Evolutionary conservation across 228 moss, liverwort and hornwort genomes (phyloP), one percentile per base, ranked within the genome.

Genomic region (Sphagnum magellanicum): DNA sequence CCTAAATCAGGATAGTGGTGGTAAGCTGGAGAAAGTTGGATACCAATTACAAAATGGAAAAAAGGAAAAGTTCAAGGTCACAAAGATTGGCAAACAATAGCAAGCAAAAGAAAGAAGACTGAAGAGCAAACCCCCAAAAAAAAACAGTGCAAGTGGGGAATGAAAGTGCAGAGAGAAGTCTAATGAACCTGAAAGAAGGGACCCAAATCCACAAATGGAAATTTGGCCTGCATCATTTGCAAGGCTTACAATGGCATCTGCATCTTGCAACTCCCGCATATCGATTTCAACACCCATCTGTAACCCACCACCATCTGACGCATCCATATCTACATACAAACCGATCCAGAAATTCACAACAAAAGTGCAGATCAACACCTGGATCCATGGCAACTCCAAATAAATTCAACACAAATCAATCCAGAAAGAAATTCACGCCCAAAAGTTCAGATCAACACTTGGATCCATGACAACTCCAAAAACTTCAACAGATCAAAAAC

Each of bases 121-220:
- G 8, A 17, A 53, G 17, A 53, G 48, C 59, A 49, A 7, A 51
- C 52, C 0, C 0, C 11, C 13, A 12, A 57, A 49, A 4, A 9
- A 48, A 5, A 53, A 32, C 32, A 32, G 32, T 32, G 32, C 32
- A 32, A 32, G 32, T 32, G 32, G 32, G 32, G 32, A 32, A 32
- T 32, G 32, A 32, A 32, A 32, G 32, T 32, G 32, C 3, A 32
- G 32, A 32, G 32, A 32, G 32, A 32, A 32, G 32, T 32, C 32
- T 32, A 32, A 32, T 32, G 32, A 32, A 32, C 97, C 93, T 81
- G 97, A 91, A 72, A 97, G 97, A 1, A 97, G 81, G 46, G 97
- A 97, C 46, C 97, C 97, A 68, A 93, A 97, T 51, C 97, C 97
- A 67, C 91, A 93, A 60, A 97, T 91, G 13, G 97, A 91, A 50